phyloP scores from a whole-genome alignment of 495 filamentous ascomycete species.

The Sporormia fimetaria region DNA sequence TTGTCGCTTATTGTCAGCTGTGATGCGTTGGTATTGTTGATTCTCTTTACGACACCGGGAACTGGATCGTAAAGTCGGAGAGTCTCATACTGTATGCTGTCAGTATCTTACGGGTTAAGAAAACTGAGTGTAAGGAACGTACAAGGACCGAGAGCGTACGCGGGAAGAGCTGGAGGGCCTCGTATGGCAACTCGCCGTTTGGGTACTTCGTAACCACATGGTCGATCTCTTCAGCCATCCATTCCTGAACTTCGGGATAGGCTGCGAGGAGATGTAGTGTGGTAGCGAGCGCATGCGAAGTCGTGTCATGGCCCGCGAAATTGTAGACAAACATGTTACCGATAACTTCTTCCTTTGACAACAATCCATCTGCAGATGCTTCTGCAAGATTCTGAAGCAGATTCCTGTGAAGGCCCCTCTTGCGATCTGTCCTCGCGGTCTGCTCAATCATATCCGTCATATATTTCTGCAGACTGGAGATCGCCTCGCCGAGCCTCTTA shows the following conservation, averaged over 20 bases:
- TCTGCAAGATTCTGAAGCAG: too few species aligned
- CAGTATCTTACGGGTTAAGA: background rate
- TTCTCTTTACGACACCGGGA: constrained; percentile 9
- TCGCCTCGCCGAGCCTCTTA: too few species aligned
- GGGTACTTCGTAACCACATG: constrained; percentile 1
- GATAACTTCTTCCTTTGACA: constrained; percentile 26
- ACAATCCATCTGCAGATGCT: too few species aligned
- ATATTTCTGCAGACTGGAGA: too few species aligned
- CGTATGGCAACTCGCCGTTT: background rate
- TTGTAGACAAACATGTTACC: constrained; percentile 26
- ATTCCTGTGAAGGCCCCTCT: background rate
- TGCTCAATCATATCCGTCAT: background rate
- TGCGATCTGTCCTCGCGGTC: background rate
- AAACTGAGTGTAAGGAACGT: background rate
- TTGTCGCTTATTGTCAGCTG: background rate
- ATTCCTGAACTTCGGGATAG: constrained; percentile 22
- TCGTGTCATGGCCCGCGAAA: constrained; percentile 27
- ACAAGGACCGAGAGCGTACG: constrained; percentile 16
- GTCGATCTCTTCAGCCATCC: constrained; percentile 27
- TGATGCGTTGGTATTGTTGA: background rate
- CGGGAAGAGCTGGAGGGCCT: constrained; percentile 7
- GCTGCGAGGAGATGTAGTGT: constrained; percentile 18
- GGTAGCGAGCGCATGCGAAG: constrained; percentile 18
- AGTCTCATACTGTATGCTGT: constrained; percentile 11
- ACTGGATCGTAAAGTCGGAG: constrained; percentile 15